phyloP scores from a whole-genome alignment of 495 filamentous ascomycete species.

The Penicillium bialowiezense region DNA sequence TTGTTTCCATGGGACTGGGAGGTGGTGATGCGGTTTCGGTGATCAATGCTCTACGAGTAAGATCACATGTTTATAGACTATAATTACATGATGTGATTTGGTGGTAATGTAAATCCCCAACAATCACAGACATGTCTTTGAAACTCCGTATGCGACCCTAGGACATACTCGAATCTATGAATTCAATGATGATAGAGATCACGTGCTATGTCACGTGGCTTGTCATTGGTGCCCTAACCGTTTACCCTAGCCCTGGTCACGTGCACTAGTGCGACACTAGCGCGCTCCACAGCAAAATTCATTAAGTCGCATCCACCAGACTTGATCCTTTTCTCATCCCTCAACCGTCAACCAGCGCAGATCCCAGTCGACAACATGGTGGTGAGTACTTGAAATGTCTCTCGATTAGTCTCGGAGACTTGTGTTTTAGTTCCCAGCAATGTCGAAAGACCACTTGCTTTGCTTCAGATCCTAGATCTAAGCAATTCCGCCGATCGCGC shows the following conservation, averaged over 20 bases:
- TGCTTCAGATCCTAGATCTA: conserved; percentile 37
- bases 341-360: conserved; percentile 45
- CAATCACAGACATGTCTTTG: no score
- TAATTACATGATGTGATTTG: no score
- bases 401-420: conserved; percentile 24
- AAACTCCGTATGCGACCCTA: no score
- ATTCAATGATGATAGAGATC: no score
- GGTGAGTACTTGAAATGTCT: conserved; percentile 42
- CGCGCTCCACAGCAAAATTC: conserved; percentile 37
- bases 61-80: neutral
- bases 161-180: no score
- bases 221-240: conserved; percentile 18
- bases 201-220: neutral
- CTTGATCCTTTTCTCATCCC: conserved; percentile 29
- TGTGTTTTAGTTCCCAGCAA: conserved; percentile 37
- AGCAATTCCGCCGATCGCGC: conserved; percentile 41
- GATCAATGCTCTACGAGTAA: neutral
- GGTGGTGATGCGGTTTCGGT: neutral
- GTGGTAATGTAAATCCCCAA: no score
- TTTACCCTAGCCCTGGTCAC: conserved; percentile 28
- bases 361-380: conserved; percentile 53
- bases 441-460: conserved; percentile 33
- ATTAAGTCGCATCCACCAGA: conserved; percentile 19
- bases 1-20: neutral
- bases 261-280: conserved; percentile 24